Evolutionary conservation across 768 basidiomycete species (phyloP).

Genomic region (Mycena floridula): DNA sequence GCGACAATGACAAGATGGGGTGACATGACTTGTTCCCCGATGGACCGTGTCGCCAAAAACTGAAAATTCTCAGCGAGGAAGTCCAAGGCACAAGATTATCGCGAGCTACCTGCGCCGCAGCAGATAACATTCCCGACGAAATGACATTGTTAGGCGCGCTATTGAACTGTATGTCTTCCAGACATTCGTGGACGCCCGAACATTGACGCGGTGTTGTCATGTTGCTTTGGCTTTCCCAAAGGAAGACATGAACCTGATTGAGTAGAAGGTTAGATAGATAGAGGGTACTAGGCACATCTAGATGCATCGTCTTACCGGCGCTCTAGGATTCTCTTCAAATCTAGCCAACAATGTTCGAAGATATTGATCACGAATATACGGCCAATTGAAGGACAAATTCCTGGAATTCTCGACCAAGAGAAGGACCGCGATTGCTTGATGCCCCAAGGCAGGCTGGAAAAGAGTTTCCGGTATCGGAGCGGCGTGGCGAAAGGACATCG

Average conservation of each 20-base stretch:
- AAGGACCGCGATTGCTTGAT: neutral
- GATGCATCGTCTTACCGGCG: neutral
- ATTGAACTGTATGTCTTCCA: neutral
- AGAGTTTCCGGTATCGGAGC: no score
- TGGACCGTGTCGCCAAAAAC: neutral
- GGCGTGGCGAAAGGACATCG: no score
- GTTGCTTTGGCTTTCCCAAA: neutral
- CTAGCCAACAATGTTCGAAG: neutral
- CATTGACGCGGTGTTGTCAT: neutral
- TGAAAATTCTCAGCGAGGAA: conserved; percentile 1
- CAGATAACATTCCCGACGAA: neutral
- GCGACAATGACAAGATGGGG: conserved; percentile 39
- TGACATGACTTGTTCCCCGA: conserved; percentile 1
- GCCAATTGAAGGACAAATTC: neutral
- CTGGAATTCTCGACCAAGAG: neutral
- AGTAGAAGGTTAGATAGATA: neutral
- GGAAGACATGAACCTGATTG: neutral
- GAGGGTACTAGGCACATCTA: neutral
- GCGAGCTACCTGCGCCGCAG: neutral
- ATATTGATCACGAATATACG: neutral
- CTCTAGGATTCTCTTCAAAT: neutral
- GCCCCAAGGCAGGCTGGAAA: no score
- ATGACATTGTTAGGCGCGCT: neutral
- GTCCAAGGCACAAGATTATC: neutral
- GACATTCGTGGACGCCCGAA: neutral